phyloP scores from a whole-genome alignment of 2,329 filamentous ascomycete genomes.

The Ascosphaera pollenicola region DNA sequence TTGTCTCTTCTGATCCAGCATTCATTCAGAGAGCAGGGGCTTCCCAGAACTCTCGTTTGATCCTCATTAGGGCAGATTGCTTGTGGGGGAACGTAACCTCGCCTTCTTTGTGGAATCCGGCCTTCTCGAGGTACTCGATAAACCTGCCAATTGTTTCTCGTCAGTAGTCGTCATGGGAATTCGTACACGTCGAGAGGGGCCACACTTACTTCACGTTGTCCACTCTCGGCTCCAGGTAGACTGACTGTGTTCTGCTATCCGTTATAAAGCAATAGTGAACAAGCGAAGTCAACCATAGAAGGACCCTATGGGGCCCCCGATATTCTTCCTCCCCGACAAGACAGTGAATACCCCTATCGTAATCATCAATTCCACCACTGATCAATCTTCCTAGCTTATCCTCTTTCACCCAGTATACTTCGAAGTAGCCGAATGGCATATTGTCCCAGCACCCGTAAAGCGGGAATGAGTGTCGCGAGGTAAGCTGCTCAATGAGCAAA shows the following conservation, averaged over 20 bases:
- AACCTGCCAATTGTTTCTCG: conserved; percentile 27
- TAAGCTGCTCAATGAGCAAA: conserved; percentile 46
- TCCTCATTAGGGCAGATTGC: conserved; percentile 65
- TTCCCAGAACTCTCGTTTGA: conserved; percentile 60
- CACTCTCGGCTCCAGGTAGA: conserved; percentile 73
- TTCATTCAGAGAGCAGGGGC: conserved; percentile 38
- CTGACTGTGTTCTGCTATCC: conserved; percentile 59
- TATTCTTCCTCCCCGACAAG: conserved; percentile 86
- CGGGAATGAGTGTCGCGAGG: conserved; percentile 58
- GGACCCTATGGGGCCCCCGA: conserved; percentile 52
- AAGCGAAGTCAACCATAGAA: conserved; percentile 60
- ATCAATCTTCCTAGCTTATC: conserved; percentile 53
- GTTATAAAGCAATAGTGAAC: conserved; percentile 68
- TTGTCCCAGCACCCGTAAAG: conserved; percentile 88
- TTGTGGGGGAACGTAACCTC: conserved; percentile 84
- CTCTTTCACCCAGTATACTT: conserved; percentile 97
- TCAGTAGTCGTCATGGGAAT: conserved; percentile 1
- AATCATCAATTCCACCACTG: conserved; percentile 45
- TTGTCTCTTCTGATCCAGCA: no score
- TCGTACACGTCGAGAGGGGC: not conserved
- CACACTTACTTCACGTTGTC: conserved; percentile 63
- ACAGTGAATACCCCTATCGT: conserved; percentile 72
- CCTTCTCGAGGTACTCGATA: conserved; percentile 44
- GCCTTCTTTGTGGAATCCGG: conserved; percentile 68
- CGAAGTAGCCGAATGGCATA: conserved; percentile 89